Base-by-base conservation (phyloP, 805 yeast genomes). In the Komagataella phaffii region DNA sequence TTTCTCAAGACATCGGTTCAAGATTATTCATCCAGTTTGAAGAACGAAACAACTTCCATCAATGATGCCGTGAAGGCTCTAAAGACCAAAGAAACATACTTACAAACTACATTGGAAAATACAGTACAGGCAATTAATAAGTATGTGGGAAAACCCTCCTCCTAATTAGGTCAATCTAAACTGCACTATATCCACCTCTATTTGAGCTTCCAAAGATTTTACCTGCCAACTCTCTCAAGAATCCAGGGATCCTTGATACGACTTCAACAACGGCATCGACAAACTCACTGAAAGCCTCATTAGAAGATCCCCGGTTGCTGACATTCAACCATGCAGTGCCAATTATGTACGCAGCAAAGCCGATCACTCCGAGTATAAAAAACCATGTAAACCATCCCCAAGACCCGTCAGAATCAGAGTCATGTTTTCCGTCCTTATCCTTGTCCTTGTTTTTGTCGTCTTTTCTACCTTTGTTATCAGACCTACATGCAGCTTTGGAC, bases 111-210 rank as follows among this genome's bases (percentile, higher is more conserved):
- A 4, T 75, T 86, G 54, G 85, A 85, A 55, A 88, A 83, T 57
- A 83, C 91, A 2, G 69, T 79, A 24, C 80, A 79, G 48, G 78
- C 77, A 58, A 74, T 88, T 76, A 75, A 77, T 50, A 51, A 40
- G 17, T 17, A 52, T 49, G 46, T 44, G 36, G 47, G 47, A 10
- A 46, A 44, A 45, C 30, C 30, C 17, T 30, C 46, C 14, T 43
- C 30, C 44, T 43, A 30, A 24, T 23, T 17, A 48, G 30, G 50
- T 19, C 40, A 36, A 19, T 10, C 68, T 72, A 90, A 8, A 93
- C 95, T 43, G 97, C 98, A 62, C 95, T 83, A 65, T 93, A 91
- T 17, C 96, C 98, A 24, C 95, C 95, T 63, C 96, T 77, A 59
- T 73, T 71, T 48, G 76, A 69, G 51, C 74, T 68, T 6, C 90